A percentile compares a stretch with the other conserved stretches of the same genome.
Evolutionary conservation across 2,329 filamentous ascomycete species (phyloP).

Genomic region (Fusarium robinianum): DNA sequence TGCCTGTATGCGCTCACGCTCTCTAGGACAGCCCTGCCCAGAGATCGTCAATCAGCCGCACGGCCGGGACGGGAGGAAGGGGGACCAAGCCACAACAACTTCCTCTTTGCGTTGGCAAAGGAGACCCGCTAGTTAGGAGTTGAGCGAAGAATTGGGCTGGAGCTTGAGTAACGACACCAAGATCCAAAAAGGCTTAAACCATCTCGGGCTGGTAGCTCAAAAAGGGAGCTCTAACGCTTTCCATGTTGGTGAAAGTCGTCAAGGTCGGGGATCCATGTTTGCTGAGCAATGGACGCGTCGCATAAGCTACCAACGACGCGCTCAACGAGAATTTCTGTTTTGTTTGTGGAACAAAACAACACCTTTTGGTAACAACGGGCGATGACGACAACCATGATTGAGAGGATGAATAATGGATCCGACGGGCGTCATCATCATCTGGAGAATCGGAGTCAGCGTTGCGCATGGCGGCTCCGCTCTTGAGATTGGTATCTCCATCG

Average conservation of each 20-base stretch:
- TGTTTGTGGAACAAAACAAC: slow-evolving; percentile 26
- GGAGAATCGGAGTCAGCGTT: slow-evolving; percentile 22
- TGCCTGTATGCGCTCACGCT: neutral
- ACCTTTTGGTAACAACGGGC: slow-evolving; percentile 17
- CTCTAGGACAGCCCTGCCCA: neutral
- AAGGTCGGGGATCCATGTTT: no score
- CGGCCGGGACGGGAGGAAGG: slow-evolving; percentile 24
- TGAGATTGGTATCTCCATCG: slow-evolving; percentile 30
- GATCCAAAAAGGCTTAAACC: slow-evolving; percentile 11
- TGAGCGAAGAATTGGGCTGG: slow-evolving; percentile 6
- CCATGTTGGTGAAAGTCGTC: no score
- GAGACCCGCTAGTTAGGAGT: neutral
- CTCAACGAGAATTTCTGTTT: slow-evolving; percentile 11
- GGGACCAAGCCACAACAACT: no score
- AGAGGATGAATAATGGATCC: slow-evolving; percentile 1
- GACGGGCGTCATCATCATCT: slow-evolving; percentile 20
- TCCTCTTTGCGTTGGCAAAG: neutral
- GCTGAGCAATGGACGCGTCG: no score
- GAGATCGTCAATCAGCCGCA: slow-evolving; percentile 14
- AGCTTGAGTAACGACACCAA: slow-evolving; percentile 4
- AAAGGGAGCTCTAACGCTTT: neutral
- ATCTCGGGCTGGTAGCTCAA: slow-evolving; percentile 5
- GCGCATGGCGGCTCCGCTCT: slow-evolving; percentile 19
- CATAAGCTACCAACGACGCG: no score
- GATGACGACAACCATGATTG: slow-evolving; percentile 22